phyloP scores from a whole-genome alignment of 345 rosid species.

The Sisymbrium altissimum region DNA sequence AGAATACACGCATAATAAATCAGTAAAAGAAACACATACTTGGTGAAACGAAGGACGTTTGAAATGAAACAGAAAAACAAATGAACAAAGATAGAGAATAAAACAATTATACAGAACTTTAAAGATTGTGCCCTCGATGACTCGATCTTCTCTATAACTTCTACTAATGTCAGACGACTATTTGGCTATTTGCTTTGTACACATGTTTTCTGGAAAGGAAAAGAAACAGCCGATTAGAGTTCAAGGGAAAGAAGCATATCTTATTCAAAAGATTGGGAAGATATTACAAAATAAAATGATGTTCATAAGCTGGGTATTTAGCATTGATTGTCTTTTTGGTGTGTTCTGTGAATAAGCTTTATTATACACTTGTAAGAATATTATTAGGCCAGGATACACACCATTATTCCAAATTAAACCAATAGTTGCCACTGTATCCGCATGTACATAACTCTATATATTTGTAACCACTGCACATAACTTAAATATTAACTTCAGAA shows the following conservation, averaged over 20 bases:
- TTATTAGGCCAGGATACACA: not conserved
- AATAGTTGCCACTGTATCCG: not conserved
- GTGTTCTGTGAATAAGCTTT: not conserved
- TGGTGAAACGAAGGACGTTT: not conserved
- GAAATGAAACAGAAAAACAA: no score
- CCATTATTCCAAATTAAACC: not conserved
- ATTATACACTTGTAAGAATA: not conserved
- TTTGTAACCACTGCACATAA: constrained; percentile 7
- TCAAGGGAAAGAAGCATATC: not conserved
- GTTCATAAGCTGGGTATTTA: not conserved
- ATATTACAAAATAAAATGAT: not conserved
- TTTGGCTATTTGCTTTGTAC: not conserved
- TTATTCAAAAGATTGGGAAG: not conserved
- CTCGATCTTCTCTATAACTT: not conserved
- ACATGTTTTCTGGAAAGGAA: not conserved
- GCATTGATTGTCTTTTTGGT: not conserved
- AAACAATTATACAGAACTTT: no score
- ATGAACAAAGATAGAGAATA: no score
- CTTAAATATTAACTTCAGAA: not conserved
- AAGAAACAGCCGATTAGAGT: no score
- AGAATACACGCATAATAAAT: not conserved
- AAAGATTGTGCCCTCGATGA: not conserved
- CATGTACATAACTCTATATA: not conserved
- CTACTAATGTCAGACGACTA: not conserved
- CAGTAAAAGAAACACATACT: not conserved